These are phyloP conservation scores for Dendrobium catenatum DNA, from an alignment of 106 monocot species.

Conservation along the genomic window DNA sequence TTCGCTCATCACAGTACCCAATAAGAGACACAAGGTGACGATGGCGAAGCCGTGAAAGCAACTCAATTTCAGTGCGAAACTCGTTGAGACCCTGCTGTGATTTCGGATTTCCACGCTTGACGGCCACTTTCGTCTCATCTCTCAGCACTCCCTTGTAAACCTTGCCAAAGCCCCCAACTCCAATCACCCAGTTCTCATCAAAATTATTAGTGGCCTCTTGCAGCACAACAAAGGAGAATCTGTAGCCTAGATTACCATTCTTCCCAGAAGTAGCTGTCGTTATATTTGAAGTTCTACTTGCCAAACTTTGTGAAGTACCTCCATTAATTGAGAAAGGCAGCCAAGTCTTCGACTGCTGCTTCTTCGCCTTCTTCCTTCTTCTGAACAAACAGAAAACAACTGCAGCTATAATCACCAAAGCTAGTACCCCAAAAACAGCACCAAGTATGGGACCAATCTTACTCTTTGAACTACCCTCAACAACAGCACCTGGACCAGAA, in stretches of 20 bases:
- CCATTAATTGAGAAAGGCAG: slow-evolving; percentile 42
- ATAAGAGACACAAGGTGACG: slow-evolving; percentile 74
- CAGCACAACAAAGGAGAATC: slow-evolving; percentile 44
- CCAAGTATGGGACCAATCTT: slow-evolving; percentile 38
- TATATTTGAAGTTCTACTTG: slow-evolving; percentile 16
- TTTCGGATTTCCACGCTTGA: slow-evolving; percentile 57
- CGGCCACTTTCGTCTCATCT: slow-evolving; percentile 56
- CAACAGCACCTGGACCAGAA: slow-evolving; percentile 13
- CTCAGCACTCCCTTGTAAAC: slow-evolving; percentile 62
- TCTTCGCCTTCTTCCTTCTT: slow-evolving; percentile 28
- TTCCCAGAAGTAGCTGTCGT: slow-evolving; percentile 27
- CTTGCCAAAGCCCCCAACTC: slow-evolving; percentile 75
- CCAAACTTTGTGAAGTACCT: slow-evolving; percentile 29
- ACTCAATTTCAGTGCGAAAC: slow-evolving; percentile 65
- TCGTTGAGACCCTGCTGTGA: slow-evolving; percentile 73
- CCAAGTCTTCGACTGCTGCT: slow-evolving; percentile 37
- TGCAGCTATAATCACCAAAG: slow-evolving; percentile 11
- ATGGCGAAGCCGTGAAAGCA: slow-evolving; percentile 61
- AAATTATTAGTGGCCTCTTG: slow-evolving; percentile 64
- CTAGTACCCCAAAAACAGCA: slow-evolving; percentile 31
- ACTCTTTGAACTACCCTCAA: slow-evolving; percentile 18
- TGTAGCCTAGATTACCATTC: slow-evolving; percentile 37
- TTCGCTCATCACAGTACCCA: slow-evolving; percentile 61
- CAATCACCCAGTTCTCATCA: slow-evolving; percentile 69
- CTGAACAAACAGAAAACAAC: slow-evolving; percentile 14